A percentile compares a stretch with the other conserved stretches of the same genome.
Evolutionary conservation across 495 filamentous ascomycete species (phyloP).

Genomic region (Letharia columbiana): DNA sequence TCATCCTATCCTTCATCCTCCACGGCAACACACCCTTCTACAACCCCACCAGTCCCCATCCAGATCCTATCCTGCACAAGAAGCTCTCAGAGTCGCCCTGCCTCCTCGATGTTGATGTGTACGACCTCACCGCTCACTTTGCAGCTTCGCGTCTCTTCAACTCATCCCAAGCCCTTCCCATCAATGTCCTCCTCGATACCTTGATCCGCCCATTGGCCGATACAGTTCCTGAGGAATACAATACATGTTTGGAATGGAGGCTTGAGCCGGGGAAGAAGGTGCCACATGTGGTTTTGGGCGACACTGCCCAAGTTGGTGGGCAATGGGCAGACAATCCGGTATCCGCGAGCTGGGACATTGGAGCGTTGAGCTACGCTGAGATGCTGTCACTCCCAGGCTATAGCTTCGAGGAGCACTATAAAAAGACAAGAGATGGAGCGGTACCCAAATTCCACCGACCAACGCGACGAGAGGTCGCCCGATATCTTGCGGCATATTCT

Average conservation of each 20-base stretch:
- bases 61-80: slow-evolving; percentile 50
- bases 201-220: slow-evolving; percentile 57
- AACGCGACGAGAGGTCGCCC: slow-evolving; percentile 48
- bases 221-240: slow-evolving; percentile 41
- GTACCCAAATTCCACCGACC: slow-evolving; percentile 50
- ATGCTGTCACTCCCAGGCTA: slow-evolving; percentile 59
- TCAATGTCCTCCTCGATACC: slow-evolving; percentile 58
- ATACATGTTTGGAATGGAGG: slow-evolving; percentile 50
- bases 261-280: slow-evolving; percentile 44
- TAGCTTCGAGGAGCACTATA: slow-evolving; percentile 49
- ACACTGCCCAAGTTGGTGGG: slow-evolving; percentile 46
- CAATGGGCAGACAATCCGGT: slow-evolving; percentile 56
- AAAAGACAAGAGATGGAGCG: slow-evolving; percentile 32
- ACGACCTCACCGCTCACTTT: slow-evolving; percentile 51
- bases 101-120: slow-evolving; percentile 40
- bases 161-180: slow-evolving; percentile 55
- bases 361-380: slow-evolving; percentile 56
- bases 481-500: slow-evolving; percentile 52
- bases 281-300: slow-evolving; percentile 50
- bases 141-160: slow-evolving; percentile 53
- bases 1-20: slow-evolving; percentile 60
- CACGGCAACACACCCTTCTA: slow-evolving; percentile 59
- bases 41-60: slow-evolving; percentile 44
- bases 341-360: slow-evolving; percentile 48
- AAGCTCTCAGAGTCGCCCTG: slow-evolving; percentile 41